phyloP scores from a whole-genome alignment of 768 basidiomycete genomes.

The Kwoniella bestiolae region DNA sequence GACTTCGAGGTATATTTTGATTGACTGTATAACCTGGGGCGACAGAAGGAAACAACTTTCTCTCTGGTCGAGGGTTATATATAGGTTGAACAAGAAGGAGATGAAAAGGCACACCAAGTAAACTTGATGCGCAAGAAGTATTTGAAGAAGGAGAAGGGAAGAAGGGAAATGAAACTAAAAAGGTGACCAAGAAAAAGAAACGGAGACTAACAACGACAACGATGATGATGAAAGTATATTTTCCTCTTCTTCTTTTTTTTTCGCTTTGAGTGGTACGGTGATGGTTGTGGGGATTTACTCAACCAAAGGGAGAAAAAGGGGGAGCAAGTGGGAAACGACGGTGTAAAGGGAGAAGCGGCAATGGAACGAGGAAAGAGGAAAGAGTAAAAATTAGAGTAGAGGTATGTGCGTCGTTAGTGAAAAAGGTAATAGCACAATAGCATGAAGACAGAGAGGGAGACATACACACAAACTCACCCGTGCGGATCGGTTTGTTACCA shows the following conservation, averaged over 20 bases:
- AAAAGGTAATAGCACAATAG: not conserved
- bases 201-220: constrained; percentile 15
- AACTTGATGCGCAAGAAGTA: constrained; percentile 11
- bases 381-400: not conserved
- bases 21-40: constrained; percentile 11
- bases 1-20: not conserved
- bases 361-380: not conserved
- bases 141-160: not conserved
- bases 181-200: constrained; percentile 13
- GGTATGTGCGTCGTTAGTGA: constrained; percentile 2
- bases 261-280: not conserved
- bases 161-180: not conserved
- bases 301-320: not conserved
- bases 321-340: too few relatives aligned
- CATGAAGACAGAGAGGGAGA: not conserved
- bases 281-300: not conserved
- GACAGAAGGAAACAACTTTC: not conserved
- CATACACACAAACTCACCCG: too few relatives aligned
- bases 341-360: constrained; percentile 18
- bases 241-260: not conserved
- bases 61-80: not conserved
- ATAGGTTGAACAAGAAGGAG: not conserved
- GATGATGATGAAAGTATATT: not conserved
- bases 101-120: constrained; percentile 9
- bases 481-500: not conserved